Evolutionary conservation across 73 alveolate species (phyloP).

Genomic region (Tetrahymena elliotti): DNA sequence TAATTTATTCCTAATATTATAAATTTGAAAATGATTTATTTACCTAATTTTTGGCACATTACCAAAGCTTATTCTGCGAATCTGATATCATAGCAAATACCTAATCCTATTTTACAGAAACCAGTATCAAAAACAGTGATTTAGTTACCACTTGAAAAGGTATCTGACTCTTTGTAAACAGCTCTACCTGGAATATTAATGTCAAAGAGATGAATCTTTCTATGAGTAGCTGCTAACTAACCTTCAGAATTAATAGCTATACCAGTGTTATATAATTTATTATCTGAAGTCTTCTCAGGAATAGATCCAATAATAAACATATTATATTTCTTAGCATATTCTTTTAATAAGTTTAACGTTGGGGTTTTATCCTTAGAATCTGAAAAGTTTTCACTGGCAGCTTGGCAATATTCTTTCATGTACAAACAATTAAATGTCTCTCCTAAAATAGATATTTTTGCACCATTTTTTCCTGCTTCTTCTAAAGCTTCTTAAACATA

Average conservation of each 20-base stretch:
- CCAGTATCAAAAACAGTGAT: slow-evolving; percentile 70
- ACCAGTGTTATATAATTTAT: slow-evolving; percentile 72
- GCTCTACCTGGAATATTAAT: slow-evolving; percentile 86
- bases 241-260: slow-evolving; percentile 77
- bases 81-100: slow-evolving; percentile 92
- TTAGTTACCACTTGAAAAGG: slow-evolving; percentile 70
- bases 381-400: slow-evolving; percentile 64
- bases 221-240: slow-evolving; percentile 57
- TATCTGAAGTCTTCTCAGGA: slow-evolving; percentile 73
- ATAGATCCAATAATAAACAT: slow-evolving; percentile 84
- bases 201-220: slow-evolving; percentile 89
- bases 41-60: slow-evolving; percentile 40
- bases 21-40: background rate
- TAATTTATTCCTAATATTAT: background rate
- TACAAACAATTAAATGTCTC: slow-evolving; percentile 84
- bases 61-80: slow-evolving; percentile 87
- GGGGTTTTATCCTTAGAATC: slow-evolving; percentile 56
- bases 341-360: slow-evolving; percentile 63
- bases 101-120: slow-evolving; percentile 88
- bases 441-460: slow-evolving; percentile 79
- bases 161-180: slow-evolving; percentile 74
- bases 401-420: slow-evolving; percentile 54
- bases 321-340: slow-evolving; percentile 55
- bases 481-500: slow-evolving; percentile 42
- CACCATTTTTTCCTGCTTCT: slow-evolving; percentile 78